phyloP scores from a whole-genome alignment of 1,139 yeast species.

The Pichia sp. region DNA sequence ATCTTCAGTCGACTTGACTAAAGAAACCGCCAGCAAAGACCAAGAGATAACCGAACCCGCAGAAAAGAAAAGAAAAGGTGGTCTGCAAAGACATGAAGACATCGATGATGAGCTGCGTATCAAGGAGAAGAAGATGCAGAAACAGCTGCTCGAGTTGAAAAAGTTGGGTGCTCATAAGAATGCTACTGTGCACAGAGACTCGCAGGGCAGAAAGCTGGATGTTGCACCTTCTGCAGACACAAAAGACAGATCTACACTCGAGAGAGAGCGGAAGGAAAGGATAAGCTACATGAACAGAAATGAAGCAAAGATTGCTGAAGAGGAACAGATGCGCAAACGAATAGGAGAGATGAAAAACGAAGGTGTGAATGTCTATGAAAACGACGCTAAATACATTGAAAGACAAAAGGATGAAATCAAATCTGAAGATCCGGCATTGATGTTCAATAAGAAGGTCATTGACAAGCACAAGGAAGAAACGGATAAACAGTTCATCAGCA shows the following conservation, averaged over 20 bases:
- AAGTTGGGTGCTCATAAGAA: background rate
- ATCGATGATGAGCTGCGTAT: slow-evolving; percentile 16
- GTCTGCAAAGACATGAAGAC: slow-evolving; percentile 21
- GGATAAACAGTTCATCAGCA: slow-evolving; percentile 27
- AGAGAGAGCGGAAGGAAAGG: slow-evolving; percentile 45
- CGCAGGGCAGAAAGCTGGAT: too few species aligned
- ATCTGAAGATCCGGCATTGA: slow-evolving; percentile 69
- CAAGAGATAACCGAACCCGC: too few species aligned
- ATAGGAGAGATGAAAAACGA: slow-evolving; percentile 17
- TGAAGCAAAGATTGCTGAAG: slow-evolving; percentile 14
- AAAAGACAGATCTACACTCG: slow-evolving; percentile 4
- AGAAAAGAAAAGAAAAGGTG: slow-evolving; percentile 19
- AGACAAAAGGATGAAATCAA: slow-evolving; percentile 36
- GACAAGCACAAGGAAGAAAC: slow-evolving; percentile 14
- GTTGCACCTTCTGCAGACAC: slow-evolving; percentile 54
- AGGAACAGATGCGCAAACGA: slow-evolving; percentile 12
- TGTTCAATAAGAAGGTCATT: slow-evolving; percentile 36
- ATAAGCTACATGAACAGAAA: slow-evolving; percentile 35
- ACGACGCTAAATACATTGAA: slow-evolving; percentile 41
- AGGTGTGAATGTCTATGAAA: slow-evolving; percentile 35
- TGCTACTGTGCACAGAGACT: slow-evolving; percentile 48
- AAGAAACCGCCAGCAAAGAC: too few species aligned
- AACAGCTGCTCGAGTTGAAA: slow-evolving; percentile 18
- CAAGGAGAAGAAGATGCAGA: slow-evolving; percentile 24
- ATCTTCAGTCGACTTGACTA: too few species aligned